Evolutionary conservation across 2,329 filamentous ascomycete genomes (phyloP).

Genomic region (Aspergillus ochraceus): DNA sequence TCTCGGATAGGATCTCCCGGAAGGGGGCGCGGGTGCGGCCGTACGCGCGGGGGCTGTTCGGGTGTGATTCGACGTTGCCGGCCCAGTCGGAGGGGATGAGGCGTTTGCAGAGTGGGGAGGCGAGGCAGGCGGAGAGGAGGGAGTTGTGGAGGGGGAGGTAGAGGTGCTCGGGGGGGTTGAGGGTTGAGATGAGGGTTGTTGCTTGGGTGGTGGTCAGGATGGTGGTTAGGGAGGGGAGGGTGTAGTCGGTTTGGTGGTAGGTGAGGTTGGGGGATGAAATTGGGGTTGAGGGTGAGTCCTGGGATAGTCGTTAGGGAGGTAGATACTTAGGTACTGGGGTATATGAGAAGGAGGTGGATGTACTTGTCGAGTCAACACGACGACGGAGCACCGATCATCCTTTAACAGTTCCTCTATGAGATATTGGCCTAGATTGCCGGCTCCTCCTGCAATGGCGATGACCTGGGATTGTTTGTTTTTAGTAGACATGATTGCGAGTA

Average conservation of each 20-base stretch:
- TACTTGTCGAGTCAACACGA: background rate
- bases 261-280: background rate
- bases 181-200: background rate
- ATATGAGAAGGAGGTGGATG: background rate
- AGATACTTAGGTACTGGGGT: too few relatives aligned
- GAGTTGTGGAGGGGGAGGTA: constrained; percentile 3
- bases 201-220: background rate
- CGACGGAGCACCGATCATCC: background rate
- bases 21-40: constrained; percentile 11
- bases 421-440: background rate
- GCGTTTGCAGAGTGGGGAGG: constrained; percentile 13
- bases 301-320: background rate
- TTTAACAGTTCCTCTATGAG: background rate
- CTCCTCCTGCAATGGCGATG: background rate
- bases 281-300: background rate
- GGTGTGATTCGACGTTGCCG: constrained; percentile 18
- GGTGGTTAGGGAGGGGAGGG: background rate
- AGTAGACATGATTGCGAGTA: background rate
- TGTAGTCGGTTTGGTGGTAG: background rate
- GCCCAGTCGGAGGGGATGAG: constrained; percentile 21
- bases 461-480: background rate
- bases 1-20: constrained; percentile 5
- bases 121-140: constrained; percentile 14
- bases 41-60: constrained; percentile 15
- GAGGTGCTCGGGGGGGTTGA: background rate